phyloP scores from a whole-genome alignment of 1,284 basidiomycete genomes.

The Cutaneotrichosporon sp. region DNA sequence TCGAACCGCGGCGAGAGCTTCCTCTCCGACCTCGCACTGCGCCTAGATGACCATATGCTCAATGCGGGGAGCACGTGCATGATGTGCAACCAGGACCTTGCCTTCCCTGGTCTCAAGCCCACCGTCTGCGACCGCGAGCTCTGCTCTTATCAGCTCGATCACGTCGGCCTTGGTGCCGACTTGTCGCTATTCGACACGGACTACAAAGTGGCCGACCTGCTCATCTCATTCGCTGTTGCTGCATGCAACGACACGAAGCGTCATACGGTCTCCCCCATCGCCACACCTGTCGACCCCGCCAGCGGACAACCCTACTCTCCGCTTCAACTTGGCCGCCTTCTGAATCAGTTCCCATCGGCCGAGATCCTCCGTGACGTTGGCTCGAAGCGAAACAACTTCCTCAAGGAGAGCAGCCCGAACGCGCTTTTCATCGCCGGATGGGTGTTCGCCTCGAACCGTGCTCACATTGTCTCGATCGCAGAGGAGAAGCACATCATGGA shows the following conservation, averaged over 20 bases:
- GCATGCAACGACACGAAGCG: constrained; percentile 4
- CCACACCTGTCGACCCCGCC: neutral
- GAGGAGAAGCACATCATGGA: neutral
- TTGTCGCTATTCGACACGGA: constrained; percentile 13
- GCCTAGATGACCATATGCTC: constrained; percentile 8
- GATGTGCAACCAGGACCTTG: constrained; percentile 13
- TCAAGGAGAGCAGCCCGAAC: neutral
- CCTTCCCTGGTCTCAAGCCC: constrained; percentile 18
- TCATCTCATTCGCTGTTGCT: constrained; percentile 9
- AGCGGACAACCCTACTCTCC: neutral
- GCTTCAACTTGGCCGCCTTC: neutral
- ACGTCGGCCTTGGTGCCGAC: constrained; percentile 13
- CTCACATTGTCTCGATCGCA: constrained; percentile 16
- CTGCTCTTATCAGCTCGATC: constrained; percentile 17
- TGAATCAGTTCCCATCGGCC: neutral
- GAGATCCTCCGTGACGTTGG: neutral
- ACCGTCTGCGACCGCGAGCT: constrained; percentile 16
- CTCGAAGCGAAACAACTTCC: neutral
- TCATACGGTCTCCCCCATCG: neutral
- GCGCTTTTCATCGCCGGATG: constrained; percentile 4
- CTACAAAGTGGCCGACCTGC: constrained; percentile 16
- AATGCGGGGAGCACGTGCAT: constrained; percentile 19
- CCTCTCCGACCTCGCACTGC: constrained; percentile 10
- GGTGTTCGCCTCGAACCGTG: constrained; percentile 22
- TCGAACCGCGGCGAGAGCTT: constrained; percentile 7